Percentiles rank a stretch among this genome's conserved stretches.
Conservation (phyloP, 2,329 filamentous ascomycete genomes). For the Acrocalymma vagum region DNA sequence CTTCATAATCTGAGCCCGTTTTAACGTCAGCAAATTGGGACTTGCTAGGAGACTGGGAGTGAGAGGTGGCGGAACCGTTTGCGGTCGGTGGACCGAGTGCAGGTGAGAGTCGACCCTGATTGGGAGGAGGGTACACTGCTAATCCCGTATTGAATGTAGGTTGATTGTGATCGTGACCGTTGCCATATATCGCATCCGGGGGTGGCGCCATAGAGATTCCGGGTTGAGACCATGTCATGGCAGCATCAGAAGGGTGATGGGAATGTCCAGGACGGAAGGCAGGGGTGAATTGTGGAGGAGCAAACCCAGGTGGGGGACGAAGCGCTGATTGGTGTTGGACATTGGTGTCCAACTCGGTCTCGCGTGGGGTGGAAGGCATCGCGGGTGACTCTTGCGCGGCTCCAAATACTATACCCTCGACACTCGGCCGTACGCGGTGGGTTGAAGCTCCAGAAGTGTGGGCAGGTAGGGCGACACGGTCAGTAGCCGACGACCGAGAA, state of each 20-base stretch:
- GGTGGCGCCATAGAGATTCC: slow-evolving; percentile 36
- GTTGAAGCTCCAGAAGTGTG: slow-evolving; percentile 15
- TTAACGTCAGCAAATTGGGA: slow-evolving; percentile 34
- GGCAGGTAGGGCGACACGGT: slow-evolving; percentile 29
- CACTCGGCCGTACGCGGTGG: slow-evolving; percentile 35
- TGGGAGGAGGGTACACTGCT: slow-evolving; percentile 26
- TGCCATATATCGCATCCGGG: slow-evolving; percentile 28
- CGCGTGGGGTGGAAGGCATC: slow-evolving; percentile 45
- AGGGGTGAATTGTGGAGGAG: slow-evolving; percentile 36
- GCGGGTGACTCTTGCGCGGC: slow-evolving; percentile 46
- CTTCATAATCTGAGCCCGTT: slow-evolving; percentile 26
- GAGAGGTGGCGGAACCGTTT: slow-evolving; percentile 39
- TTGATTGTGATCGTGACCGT: slow-evolving; percentile 32
- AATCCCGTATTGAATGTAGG: slow-evolving; percentile 23
- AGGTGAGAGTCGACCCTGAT: slow-evolving; percentile 28
- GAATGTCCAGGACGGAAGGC: slow-evolving; percentile 43
- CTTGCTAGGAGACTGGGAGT: slow-evolving; percentile 44
- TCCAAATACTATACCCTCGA: slow-evolving; percentile 50
- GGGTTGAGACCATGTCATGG: slow-evolving; percentile 39
- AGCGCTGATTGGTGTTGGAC: slow-evolving; percentile 28
- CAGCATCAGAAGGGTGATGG: slow-evolving; percentile 45
- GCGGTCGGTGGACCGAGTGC: slow-evolving; percentile 19
- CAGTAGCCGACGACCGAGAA: slow-evolving; percentile 32
- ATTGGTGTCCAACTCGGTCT: slow-evolving; percentile 24
- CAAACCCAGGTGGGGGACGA: slow-evolving; percentile 43